A percentile compares a stretch with the other conserved stretches of the same genome.
Conservation (phyloP, 2,329 filamentous ascomycete species). For the Colletotrichum caudatum region DNA sequence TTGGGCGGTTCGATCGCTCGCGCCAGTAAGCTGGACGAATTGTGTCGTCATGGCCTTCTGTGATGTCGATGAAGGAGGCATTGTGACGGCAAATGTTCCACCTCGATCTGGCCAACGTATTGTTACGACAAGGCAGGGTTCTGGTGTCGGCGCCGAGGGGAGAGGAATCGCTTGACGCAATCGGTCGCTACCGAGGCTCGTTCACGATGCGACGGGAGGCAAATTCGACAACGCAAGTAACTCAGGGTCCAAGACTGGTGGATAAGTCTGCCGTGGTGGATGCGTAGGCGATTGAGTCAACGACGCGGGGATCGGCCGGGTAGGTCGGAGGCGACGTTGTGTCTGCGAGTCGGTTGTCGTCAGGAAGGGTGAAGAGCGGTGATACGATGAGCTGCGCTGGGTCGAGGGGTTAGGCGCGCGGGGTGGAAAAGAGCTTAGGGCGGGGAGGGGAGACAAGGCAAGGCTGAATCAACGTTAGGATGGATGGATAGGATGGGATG, state of each 20-base stretch:
- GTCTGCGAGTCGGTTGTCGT: constrained; percentile 15
- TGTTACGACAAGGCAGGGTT: not conserved
- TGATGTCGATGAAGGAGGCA: constrained; percentile 55
- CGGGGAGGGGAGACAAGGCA: constrained; percentile 11
- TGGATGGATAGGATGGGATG: constrained; percentile 4
- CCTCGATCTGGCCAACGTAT: constrained; percentile 13
- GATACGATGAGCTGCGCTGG: constrained; percentile 1
- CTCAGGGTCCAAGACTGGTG: not conserved
- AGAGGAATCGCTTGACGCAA: constrained; percentile 36
- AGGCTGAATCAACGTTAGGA: constrained; percentile 37
- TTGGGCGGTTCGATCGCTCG: constrained; percentile 57
- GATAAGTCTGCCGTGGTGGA: not conserved
- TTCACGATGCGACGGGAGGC: constrained; percentile 7
- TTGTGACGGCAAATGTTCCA: constrained; percentile 41
- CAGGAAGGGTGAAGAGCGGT: not conserved
- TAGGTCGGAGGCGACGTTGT: constrained; percentile 5
- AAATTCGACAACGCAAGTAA: not conserved
- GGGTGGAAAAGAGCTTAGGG: constrained; percentile 24
- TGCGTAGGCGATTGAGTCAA: not conserved
- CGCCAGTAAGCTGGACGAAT: constrained; percentile 59
- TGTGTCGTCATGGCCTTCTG: constrained; percentile 57
- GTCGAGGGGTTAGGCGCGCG: constrained; percentile 10
- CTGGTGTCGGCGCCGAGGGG: not conserved
- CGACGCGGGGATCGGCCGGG: not conserved
- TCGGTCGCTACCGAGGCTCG: constrained; percentile 10